Percentiles rank a stretch among this genome's conserved stretches.
Conservation (phyloP, 768 basidiomycete species). For the Boletus pseudopeckii region DNA sequence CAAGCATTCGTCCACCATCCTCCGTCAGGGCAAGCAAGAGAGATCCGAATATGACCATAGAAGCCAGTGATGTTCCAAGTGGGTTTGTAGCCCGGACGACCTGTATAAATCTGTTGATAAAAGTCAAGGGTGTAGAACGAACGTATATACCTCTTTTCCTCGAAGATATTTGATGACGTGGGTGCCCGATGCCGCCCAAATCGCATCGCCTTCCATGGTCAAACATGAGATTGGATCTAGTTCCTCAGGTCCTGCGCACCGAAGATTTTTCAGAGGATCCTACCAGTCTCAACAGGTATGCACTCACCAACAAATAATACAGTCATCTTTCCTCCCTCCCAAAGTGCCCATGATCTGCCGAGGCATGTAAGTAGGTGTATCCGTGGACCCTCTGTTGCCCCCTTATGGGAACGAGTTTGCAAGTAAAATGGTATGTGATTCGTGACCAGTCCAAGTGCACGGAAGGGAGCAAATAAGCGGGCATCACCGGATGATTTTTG, state of each 20-base stretch:
- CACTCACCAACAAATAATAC: constrained; percentile 88
- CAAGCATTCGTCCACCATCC: constrained; percentile 69
- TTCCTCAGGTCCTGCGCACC: constrained; percentile 71
- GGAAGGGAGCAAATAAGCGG: constrained; percentile 84
- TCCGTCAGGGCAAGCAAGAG: constrained; percentile 78
- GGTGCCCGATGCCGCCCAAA: constrained; percentile 75
- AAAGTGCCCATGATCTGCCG: constrained; percentile 89
- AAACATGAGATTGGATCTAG: constrained; percentile 70
- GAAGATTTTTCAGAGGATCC: constrained; percentile 1
- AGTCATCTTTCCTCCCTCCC: constrained; percentile 93
- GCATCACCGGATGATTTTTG: constrained; percentile 18
- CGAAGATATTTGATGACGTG: constrained; percentile 75
- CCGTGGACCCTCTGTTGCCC: constrained; percentile 77
- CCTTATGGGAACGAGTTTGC: constrained; percentile 82
- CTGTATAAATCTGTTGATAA: constrained; percentile 26
- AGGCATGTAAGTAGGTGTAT: constrained; percentile 85
- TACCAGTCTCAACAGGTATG: neutral
- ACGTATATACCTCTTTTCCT: constrained; percentile 72
- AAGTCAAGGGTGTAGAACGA: neutral
- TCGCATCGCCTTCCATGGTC: constrained; percentile 78
- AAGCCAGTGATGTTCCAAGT: constrained; percentile 54
- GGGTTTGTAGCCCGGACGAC: constrained; percentile 61
- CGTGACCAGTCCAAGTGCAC: constrained; percentile 92
- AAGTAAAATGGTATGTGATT: constrained; percentile 87
- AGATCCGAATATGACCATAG: constrained; percentile 75